A percentile compares a stretch with the other conserved stretches of the same genome.
Evolutionary conservation across 2,329 filamentous ascomycete genomes (phyloP).

Genomic region (Clarireedia homoeocarpa): DNA sequence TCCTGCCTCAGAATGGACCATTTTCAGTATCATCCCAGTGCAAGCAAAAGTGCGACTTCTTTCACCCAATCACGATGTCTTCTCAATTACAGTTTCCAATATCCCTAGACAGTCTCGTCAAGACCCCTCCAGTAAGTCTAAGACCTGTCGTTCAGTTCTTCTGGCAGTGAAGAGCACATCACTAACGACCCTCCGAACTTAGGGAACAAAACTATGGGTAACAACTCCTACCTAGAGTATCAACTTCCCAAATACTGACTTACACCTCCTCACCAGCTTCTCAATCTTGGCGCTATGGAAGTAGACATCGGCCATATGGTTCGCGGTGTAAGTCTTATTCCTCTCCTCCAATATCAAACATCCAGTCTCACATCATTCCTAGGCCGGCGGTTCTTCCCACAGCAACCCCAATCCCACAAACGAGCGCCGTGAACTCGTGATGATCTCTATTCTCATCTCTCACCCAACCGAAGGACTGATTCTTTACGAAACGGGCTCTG

Average conservation of each 20-base stretch:
- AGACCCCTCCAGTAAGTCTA: not conserved
- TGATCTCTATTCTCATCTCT: conserved; percentile 4
- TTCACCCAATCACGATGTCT: no score
- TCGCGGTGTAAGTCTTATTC: not conserved
- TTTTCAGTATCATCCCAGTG: no score
- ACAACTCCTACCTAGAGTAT: not conserved
- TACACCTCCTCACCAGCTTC: not conserved
- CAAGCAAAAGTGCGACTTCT: no score
- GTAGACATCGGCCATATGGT: not conserved
- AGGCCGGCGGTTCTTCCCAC: not conserved
- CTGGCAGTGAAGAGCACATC: not conserved
- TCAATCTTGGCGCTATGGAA: not conserved
- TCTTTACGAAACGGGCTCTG: conserved; percentile 12
- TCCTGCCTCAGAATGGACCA: no score
- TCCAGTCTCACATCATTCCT: not conserved
- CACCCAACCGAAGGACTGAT: conserved; percentile 12
- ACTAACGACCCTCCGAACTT: not conserved
- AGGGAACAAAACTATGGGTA: conserved; percentile 2
- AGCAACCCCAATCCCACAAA: not conserved
- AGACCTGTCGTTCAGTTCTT: not conserved
- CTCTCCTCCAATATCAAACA: not conserved
- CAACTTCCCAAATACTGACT: not conserved
- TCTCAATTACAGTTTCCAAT: not conserved
- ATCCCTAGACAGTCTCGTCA: not conserved
- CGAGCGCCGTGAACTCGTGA: not conserved